Conservation (phyloP, 495 filamentous ascomycete species). For the Hypoxylon trugodes region DNA sequence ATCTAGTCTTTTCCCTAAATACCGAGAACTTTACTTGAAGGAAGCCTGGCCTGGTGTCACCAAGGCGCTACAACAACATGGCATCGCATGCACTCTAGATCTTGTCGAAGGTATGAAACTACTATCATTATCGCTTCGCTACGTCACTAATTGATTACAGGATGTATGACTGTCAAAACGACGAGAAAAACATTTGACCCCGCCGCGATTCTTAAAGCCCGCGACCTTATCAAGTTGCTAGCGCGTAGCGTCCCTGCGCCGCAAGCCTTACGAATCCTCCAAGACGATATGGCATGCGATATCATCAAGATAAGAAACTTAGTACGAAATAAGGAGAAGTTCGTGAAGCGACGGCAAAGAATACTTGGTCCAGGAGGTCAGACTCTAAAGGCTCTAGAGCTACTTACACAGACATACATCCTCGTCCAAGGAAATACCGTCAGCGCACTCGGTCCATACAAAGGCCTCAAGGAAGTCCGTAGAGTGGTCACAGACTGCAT, state of each 20-base stretch:
- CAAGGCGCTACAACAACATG: slow-evolving; percentile 78
- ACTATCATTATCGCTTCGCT: not conserved
- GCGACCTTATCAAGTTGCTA: slow-evolving; percentile 92
- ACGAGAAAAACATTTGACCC: slow-evolving; percentile 96
- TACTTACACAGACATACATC: slow-evolving; percentile 94
- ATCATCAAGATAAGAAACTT: slow-evolving; percentile 92
- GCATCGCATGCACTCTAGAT: slow-evolving; percentile 70
- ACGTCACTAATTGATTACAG: not conserved
- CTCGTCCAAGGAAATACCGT: slow-evolving; percentile 98
- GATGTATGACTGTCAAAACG: slow-evolving; percentile 91
- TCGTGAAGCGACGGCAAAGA: slow-evolving; percentile 93
- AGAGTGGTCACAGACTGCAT: slow-evolving; percentile 94
- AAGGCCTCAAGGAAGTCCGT: slow-evolving; percentile 92
- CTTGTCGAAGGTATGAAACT: slow-evolving; percentile 76
- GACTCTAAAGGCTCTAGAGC: slow-evolving; percentile 92
- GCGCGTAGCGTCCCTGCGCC: slow-evolving; percentile 91
- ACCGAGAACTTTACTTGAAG: slow-evolving; percentile 82
- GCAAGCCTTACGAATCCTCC: slow-evolving; percentile 91
- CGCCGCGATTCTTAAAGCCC: slow-evolving; percentile 90
- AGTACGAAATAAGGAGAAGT: slow-evolving; percentile 94
- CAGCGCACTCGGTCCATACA: slow-evolving; percentile 86
- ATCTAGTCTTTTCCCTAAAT: slow-evolving; percentile 83
- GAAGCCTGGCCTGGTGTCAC: slow-evolving; percentile 90
- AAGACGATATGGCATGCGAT: slow-evolving; percentile 89
- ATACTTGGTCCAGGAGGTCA: slow-evolving; percentile 72